Evolutionary conservation across 2,329 filamentous ascomycete genomes (phyloP).

Genomic region (Microascus cirrosus): DNA sequence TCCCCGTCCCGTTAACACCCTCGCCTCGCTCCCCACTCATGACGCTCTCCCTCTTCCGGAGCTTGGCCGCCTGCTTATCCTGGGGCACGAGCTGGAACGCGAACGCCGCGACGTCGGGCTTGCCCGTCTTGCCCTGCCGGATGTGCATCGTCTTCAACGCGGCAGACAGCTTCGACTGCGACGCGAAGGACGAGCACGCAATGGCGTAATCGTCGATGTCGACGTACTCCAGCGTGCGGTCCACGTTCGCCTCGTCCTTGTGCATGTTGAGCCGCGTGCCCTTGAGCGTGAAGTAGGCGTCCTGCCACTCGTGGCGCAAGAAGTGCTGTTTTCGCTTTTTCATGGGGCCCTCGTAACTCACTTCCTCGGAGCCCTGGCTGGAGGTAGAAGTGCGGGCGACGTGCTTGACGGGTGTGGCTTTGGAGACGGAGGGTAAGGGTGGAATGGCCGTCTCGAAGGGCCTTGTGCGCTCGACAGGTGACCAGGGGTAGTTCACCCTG

Average conservation of each 20-base stretch:
- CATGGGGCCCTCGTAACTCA: conserved; percentile 77
- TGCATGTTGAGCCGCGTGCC: conserved; percentile 68
- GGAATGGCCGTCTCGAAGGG: conserved; percentile 33
- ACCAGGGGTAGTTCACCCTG: conserved; percentile 45
- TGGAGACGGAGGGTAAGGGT: conserved; percentile 14
- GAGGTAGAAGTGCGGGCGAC: conserved; percentile 12
- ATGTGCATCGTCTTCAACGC: conserved; percentile 75
- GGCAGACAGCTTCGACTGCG: conserved; percentile 70
- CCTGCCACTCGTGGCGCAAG: conserved; percentile 87
- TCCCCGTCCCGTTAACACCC: conserved; percentile 52
- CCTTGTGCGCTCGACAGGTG: conserved; percentile 30
- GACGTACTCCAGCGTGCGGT: conserved; percentile 62
- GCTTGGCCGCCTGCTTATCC: conserved; percentile 39
- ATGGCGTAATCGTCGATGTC: conserved; percentile 86
- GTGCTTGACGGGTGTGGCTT: conserved; percentile 10
- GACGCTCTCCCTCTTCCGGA: conserved; percentile 42
- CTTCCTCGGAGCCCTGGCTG: conserved; percentile 26
- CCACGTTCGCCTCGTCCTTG: conserved; percentile 41
- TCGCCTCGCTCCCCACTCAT: conserved; percentile 23
- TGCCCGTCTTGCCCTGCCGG: conserved; percentile 34
- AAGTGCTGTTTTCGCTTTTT: conserved; percentile 86
- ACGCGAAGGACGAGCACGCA: conserved; percentile 66
- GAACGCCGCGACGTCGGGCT: conserved; percentile 55
- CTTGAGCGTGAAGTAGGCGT: conserved; percentile 79
- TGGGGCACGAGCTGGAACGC: conserved; percentile 78